A percentile compares a stretch with the other conserved stretches of the same genome.
Evolutionary conservation across 164 flowering plant species (phyloP).

Genomic region (grape (Vitis vinifera)): DNA sequence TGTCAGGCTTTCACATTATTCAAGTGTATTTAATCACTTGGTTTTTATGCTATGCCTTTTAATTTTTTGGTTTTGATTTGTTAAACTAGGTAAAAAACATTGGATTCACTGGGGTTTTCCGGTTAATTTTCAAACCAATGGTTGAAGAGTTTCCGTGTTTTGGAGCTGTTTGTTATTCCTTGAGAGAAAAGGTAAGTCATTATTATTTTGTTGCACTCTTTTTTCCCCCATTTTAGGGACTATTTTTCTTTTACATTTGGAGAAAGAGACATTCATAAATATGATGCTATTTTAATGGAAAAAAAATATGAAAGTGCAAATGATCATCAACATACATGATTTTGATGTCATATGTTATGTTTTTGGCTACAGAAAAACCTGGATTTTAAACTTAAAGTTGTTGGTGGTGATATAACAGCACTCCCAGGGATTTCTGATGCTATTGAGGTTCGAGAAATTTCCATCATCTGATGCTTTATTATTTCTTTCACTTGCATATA

Average conservation of each 20-base stretch:
- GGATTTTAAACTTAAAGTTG: slow-evolving; percentile 82
- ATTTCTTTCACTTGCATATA: too few relatives aligned
- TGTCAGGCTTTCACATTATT: background rate
- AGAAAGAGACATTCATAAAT: background rate
- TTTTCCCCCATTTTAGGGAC: background rate
- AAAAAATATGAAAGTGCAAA: background rate
- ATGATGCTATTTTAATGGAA: background rate
- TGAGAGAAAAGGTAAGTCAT: slow-evolving; percentile 75
- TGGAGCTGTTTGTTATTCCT: slow-evolving; percentile 88
- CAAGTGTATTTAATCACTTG: background rate
- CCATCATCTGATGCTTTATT: background rate
- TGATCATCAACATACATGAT: background rate
- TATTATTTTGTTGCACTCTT: background rate
- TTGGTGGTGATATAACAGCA: slow-evolving; percentile 85
- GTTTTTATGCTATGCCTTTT: background rate
- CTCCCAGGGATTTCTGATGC: slow-evolving; percentile 88
- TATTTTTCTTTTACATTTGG: background rate
- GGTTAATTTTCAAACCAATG: slow-evolving; percentile 91
- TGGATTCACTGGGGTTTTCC: slow-evolving; percentile 94
- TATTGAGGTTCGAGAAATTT: slow-evolving; percentile 61
- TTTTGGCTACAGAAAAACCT: slow-evolving; percentile 70
- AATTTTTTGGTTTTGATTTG: background rate
- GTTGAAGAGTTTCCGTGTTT: slow-evolving; percentile 90
- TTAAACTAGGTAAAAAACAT: slow-evolving; percentile 78
- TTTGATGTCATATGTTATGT: background rate